phyloP scores from a whole-genome alignment of 108 stramenopile genomes.

The Pseudonitzschia pungens region DNA sequence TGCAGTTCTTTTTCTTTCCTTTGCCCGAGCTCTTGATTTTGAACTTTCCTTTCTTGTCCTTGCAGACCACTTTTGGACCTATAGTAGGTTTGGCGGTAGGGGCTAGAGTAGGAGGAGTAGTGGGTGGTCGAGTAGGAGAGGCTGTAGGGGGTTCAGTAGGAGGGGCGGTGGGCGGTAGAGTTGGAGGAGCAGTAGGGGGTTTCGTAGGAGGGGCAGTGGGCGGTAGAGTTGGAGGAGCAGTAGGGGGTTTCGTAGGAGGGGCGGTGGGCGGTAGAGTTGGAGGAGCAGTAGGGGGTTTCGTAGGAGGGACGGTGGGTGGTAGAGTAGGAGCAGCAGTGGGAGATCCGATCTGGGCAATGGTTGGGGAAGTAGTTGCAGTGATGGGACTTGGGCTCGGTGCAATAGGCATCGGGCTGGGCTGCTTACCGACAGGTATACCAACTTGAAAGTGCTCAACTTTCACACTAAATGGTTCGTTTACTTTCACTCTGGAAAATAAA shows the following conservation, averaged over 20 bases:
- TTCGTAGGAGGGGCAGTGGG: background rate
- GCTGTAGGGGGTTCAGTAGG: background rate
- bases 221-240: background rate
- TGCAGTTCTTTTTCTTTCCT: background rate
- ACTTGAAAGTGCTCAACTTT: background rate
- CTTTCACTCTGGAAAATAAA: background rate
- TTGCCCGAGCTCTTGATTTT: background rate
- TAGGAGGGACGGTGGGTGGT: background rate
- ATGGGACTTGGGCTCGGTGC: background rate
- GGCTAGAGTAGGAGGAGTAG: no score
- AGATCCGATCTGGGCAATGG: no score
- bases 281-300: background rate
- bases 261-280: background rate
- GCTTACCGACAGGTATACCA: background rate
- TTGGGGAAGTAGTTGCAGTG: background rate
- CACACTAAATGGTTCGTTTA: background rate
- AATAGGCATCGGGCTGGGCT: no score
- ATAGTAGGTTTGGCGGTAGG: no score
- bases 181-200: background rate
- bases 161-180: background rate
- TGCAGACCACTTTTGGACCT: background rate
- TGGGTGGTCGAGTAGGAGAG: no score
- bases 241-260: background rate
- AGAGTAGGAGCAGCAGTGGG: background rate
- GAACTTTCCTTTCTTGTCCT: constrained; percentile 5